Base-by-base conservation (phyloP, 139 green algal genomes). In the Asterochloris sp. region DNA sequence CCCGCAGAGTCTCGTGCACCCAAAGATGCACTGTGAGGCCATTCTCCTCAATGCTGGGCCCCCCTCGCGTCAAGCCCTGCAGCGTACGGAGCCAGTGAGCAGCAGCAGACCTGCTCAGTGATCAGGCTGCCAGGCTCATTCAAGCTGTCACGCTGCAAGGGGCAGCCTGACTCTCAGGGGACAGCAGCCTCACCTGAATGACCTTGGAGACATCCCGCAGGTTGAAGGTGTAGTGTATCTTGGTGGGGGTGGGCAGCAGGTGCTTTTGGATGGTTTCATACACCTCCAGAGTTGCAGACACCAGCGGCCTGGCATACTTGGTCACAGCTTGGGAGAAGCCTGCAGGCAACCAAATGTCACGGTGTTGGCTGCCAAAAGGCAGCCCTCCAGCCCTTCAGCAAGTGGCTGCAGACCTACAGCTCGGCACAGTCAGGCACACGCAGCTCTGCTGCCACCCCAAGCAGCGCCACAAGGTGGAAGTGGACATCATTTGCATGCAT, bases 201-300 rank as follows among this genome's bases (percentile, higher is more conserved):
- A 96, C 90, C 85, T 95, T 95, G 83, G 88, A 92, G 69, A 95
- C 85, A 87, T 97, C 91, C 63, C 92, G 89, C 79, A 95, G 87
- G 88, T 95, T 97, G 90, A 97, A 97, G 67, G 91, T 94, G 89
- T 96, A 97, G 89, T 97, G 93, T 29, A 75, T 91, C 88, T 95
- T 94, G 73, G 90, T 86, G 23, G 94, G 94, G 11, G 94, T 97
- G 10, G 92, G 92, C 76, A 96, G 89, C 82, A 96, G 89, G 83
- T 91, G 89, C 16, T 76, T 75, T 29, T 90, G 91, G 47, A 87
- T 86, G 11, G 61, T 62, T n/a, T 68, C 64, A 86, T 96, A 96
- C 54, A 96, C 80, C 60, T 89, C 86, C 38, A 96, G 82, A n/a
- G 92, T 95, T 10, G 89, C 91, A 24, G 87, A 83, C 17, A 94